These are phyloP conservation scores for Arthrinium phaeospermum DNA, from an alignment of 2,329 filamentous ascomycete species.

Conservation along the genomic window DNA sequence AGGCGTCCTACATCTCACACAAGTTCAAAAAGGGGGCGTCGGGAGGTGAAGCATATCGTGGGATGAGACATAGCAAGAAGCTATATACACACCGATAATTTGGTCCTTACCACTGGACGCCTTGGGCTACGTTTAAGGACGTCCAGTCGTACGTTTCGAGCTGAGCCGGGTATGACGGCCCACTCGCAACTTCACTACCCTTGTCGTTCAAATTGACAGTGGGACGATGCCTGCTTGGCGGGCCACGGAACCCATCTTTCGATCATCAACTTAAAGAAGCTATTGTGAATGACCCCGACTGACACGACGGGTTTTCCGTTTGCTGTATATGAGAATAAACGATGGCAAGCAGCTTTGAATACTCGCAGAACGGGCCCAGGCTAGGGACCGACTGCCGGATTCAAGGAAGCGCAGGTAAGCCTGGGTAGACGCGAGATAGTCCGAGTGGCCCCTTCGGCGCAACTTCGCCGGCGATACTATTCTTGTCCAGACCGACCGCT, in stretches of 20 bases:
- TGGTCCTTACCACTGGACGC: not conserved
- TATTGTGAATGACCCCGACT: not conserved
- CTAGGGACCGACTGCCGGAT: too few species aligned
- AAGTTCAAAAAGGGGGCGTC: not conserved
- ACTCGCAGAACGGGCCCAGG: not conserved
- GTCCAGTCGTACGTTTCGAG: not conserved
- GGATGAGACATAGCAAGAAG: not conserved
- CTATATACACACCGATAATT: not conserved
- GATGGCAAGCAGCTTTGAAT: not conserved
- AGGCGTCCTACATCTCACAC: not conserved
- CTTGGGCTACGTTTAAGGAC: not conserved
- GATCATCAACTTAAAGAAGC: not conserved
- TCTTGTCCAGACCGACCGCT: not conserved
- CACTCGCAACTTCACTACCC: not conserved
- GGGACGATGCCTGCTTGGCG: not conserved
- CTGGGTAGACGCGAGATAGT: too few species aligned
- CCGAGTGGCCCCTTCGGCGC: too few species aligned
- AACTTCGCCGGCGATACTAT: not conserved
- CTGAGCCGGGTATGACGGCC: not conserved
- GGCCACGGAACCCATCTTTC: not conserved
- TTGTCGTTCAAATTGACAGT: not conserved
- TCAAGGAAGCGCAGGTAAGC: too few species aligned
- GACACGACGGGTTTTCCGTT: not conserved
- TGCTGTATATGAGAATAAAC: not conserved
- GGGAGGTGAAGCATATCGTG: not conserved